phyloP scores from a whole-genome alignment of 2,329 filamentous ascomycete genomes.

The Colletotrichum siamense region DNA sequence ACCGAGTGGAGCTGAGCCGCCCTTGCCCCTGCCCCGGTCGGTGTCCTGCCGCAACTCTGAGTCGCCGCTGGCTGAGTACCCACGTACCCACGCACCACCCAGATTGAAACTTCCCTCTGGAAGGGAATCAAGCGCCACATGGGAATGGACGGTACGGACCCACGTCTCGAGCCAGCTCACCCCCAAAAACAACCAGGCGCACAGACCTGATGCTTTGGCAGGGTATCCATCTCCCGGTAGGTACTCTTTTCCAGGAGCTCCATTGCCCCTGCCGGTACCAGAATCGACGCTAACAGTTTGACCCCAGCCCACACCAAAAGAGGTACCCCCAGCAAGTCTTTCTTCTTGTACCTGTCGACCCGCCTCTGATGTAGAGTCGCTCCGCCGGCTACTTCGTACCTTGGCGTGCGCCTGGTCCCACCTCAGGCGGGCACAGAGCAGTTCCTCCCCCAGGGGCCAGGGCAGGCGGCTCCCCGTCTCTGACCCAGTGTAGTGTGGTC shows the following conservation, averaged over 20 bases:
- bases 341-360: background rate
- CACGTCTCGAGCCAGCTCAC: background rate
- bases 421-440: constrained; percentile 5
- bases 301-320: background rate
- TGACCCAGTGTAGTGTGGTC: background rate
- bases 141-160: background rate
- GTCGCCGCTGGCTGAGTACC: background rate
- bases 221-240: background rate
- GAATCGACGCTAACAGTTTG: background rate
- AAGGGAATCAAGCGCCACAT: constrained; percentile 17
- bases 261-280: background rate
- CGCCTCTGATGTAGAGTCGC: background rate
- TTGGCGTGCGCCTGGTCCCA: constrained; percentile 11
- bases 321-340: background rate
- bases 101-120: constrained; percentile 13
- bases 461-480: constrained; percentile 19
- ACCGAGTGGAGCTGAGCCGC: background rate
- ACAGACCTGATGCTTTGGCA: constrained; percentile 1
- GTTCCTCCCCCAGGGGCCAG: constrained; percentile 10
- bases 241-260: background rate
- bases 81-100: background rate
- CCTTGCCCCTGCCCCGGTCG: background rate
- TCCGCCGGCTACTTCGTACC: constrained; percentile 6
- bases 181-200: background rate
- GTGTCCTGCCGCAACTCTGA: background rate